These are phyloP conservation scores for Colletotrichum spaethianum DNA, from an alignment of 2,329 filamentous ascomycete species.

Conservation along the genomic window DNA sequence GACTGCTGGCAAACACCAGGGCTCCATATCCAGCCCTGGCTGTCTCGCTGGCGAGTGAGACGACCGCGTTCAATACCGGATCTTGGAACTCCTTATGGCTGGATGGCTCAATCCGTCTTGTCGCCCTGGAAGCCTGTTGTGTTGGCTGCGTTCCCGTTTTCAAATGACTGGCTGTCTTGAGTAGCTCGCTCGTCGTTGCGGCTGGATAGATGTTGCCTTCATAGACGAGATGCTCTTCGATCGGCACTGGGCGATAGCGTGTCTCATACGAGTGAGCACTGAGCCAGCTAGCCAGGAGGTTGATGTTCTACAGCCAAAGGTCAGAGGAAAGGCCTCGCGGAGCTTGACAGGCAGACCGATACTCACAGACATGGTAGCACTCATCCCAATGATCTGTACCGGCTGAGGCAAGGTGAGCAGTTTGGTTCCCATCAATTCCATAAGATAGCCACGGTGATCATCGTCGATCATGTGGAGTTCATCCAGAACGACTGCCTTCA, in stretches of 20 bases:
- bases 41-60: slow-evolving; percentile 79
- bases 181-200: slow-evolving; percentile 69
- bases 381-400: slow-evolving; percentile 84
- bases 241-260: slow-evolving; percentile 80
- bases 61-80: slow-evolving; percentile 77
- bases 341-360: not conserved
- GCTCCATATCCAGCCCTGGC: slow-evolving; percentile 78
- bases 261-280: slow-evolving; percentile 80
- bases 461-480: slow-evolving; percentile 89
- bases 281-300: slow-evolving; percentile 79
- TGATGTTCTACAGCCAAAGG: slow-evolving; percentile 70
- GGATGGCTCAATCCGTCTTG: slow-evolving; percentile 68
- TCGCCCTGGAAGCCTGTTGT: slow-evolving; percentile 55
- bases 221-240: slow-evolving; percentile 81
- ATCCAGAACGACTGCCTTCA: slow-evolving; percentile 79
- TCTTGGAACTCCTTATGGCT: slow-evolving; percentile 74
- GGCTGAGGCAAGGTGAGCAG: slow-evolving; percentile 76
- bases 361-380: slow-evolving; percentile 79
- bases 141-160: slow-evolving; percentile 51
- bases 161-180: slow-evolving; percentile 70
- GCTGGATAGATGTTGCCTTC: slow-evolving; percentile 78
- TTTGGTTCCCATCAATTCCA: slow-evolving; percentile 83
- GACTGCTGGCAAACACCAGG: slow-evolving; percentile 81
- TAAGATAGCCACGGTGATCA: slow-evolving; percentile 80
- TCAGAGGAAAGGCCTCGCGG: not conserved